phyloP scores from a whole-genome alignment of 2,329 filamentous ascomycete species.

The Penicillium sp. region DNA sequence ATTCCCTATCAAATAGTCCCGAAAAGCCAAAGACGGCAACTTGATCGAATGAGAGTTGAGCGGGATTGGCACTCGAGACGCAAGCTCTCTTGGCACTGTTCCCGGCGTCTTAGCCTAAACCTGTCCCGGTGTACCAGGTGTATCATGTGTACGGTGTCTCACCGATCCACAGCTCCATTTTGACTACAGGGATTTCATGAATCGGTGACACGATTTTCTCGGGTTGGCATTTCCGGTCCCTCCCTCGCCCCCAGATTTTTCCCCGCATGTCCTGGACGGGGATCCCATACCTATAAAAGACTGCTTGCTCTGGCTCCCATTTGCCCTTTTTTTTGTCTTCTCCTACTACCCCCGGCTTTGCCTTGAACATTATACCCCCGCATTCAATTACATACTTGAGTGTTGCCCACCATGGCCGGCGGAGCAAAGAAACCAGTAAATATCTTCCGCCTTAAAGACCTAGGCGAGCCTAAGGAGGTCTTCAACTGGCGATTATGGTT shows the following conservation, averaged over 20 bases:
- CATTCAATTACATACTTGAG: neutral
- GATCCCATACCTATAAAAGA: conserved; percentile 10
- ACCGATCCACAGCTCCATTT: neutral
- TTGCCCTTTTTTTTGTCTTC: neutral
- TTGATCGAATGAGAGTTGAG: conserved; percentile 13
- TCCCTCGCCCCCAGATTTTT: neutral
- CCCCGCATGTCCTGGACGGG: conserved; percentile 3
- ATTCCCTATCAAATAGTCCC: no score
- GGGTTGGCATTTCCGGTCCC: neutral
- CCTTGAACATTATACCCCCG: neutral
- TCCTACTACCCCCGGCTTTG: neutral
- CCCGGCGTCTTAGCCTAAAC: conserved; percentile 15
- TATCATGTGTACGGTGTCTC: conserved; percentile 1
- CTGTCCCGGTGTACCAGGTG: conserved; percentile 11
- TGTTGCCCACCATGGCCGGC: conserved; percentile 36
- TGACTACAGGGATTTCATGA: neutral
- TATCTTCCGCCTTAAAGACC: conserved; percentile 61
- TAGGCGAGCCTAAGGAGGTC: conserved; percentile 66
- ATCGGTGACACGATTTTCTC: neutral
- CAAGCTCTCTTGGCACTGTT: conserved; percentile 23
- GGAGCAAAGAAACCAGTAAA: conserved; percentile 49
- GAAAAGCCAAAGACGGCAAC: conserved; percentile 7
- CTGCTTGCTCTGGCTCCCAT: neutral
- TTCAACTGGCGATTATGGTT: conserved; percentile 81
- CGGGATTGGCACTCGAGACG: conserved; percentile 8